Evolutionary conservation across 1,284 basidiomycete genomes (phyloP).

Genomic region (Sparassis latifolia): DNA sequence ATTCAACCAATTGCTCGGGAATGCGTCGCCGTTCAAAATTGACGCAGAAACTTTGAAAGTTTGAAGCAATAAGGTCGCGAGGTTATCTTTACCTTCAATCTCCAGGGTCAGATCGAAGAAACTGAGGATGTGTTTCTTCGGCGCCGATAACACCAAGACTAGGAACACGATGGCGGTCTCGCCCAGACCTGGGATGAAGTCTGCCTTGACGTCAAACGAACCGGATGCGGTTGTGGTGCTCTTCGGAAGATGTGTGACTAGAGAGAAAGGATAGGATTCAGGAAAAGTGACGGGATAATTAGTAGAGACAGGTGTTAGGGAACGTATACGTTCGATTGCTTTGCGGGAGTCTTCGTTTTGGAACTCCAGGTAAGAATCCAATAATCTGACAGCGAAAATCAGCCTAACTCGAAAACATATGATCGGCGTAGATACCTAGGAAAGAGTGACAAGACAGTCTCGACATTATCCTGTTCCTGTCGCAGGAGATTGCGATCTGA

Average conservation of each 20-base stretch:
- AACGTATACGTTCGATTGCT: constrained; percentile 65
- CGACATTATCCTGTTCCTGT: constrained; percentile 92
- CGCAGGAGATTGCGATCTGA: constrained; percentile 55
- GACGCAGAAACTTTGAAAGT: constrained; percentile 83
- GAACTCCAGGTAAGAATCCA: constrained; percentile 87
- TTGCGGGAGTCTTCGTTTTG: constrained; percentile 60
- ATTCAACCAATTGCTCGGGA: constrained; percentile 90
- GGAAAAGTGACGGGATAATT: constrained; percentile 83
- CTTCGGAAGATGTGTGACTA: constrained; percentile 65
- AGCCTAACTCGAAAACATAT: constrained; percentile 8
- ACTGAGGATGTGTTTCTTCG: constrained; percentile 70
- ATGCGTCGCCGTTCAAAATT: constrained; percentile 84
- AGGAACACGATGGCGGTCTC: constrained; percentile 86
- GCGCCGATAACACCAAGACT: constrained; percentile 75
- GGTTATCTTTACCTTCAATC: constrained; percentile 81
- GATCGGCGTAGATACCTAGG: constrained; percentile 50
- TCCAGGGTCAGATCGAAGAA: constrained; percentile 79
- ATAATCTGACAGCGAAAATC: constrained; percentile 38
- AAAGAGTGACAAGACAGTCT: constrained; percentile 80
- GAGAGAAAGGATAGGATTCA: constrained; percentile 87
- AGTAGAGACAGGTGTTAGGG: constrained; percentile 55
- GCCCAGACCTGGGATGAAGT: constrained; percentile 78
- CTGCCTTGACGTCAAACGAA: constrained; percentile 36
- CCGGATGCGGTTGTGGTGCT: constrained; percentile 38
- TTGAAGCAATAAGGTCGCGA: constrained; percentile 64